Base-by-base conservation (phyloP, 1,284 basidiomycete genomes). In the Tilletiopsis washingtonensis region DNA sequence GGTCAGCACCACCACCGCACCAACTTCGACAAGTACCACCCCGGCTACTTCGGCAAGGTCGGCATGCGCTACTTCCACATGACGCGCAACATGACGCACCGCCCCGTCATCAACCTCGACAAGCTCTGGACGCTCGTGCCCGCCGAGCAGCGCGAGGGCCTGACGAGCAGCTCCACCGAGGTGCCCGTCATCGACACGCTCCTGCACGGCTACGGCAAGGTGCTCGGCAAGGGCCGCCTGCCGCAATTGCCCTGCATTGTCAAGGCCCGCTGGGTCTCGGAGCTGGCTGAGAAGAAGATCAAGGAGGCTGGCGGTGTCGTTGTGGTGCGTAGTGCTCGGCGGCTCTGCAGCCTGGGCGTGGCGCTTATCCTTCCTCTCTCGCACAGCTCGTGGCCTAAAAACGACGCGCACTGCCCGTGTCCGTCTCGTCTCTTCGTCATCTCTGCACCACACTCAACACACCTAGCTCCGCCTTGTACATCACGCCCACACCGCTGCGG, bases 1-100 rank as follows among this genome's bases (percentile, higher is more conserved):
- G 93, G 94, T 84, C 82, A 85, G 79, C 93, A 97, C 81, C 93
- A 98, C 82, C 94, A 98, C 85, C 81, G 93, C 57, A 81, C 78
- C 73, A 74, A 72, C 67, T 69, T 73, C 55, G 70, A 73, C 69
- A 73, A 70, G 66, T 73, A 73, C 68, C 70, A 73, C 57, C 67
- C 69, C 55, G 66, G 90, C 87, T 94, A 94, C 87, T 96, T 93
- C 77, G 90, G 90, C 81, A 96, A 96, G 80, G 76, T 77, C 55
- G 76, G 76, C 89, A 97, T 97, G 91, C 84, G 93, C 74, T 85
- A 86, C 79, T 98, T 86, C 88, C 93, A 98, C 78, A 78, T 90
- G 61, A 91, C 89, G 56, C 84, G 85, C 78, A 96, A 96, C 79
- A 77, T 81, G 69, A 81, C 83, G 78, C 91, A 86, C 89, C 82